phyloP scores from a whole-genome alignment of 345 rosid genomes.

The Carallia pectinifolia region DNA sequence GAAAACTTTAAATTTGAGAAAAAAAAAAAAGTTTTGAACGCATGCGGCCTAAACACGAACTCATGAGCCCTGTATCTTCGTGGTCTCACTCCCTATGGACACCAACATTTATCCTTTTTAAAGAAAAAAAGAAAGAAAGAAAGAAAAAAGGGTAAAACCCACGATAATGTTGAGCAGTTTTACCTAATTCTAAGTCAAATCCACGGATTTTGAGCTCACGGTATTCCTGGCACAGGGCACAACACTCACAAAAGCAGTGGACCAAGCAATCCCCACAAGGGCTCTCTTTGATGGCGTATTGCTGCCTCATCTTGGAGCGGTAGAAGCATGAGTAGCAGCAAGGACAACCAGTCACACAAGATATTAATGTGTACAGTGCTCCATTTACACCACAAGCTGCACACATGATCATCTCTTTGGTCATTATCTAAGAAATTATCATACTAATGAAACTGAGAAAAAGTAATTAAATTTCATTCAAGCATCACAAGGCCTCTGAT shows the following conservation, averaged over 20 bases:
- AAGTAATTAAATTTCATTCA: no score
- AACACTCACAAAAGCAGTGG: constrained; percentile 32
- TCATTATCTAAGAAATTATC: no score
- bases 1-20: no score
- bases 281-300: constrained; percentile 20
- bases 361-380: constrained; percentile 32
- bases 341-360: constrained; percentile 25
- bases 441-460: no score
- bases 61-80: no score
- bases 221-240: constrained; percentile 34
- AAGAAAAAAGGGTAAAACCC: neutral
- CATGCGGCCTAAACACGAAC: no score
- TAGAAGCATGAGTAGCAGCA: constrained; percentile 43
- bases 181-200: constrained; percentile 25
- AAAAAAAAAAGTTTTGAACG: no score
- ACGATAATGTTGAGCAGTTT: neutral
- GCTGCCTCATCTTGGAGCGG: constrained; percentile 42
- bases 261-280: constrained; percentile 33
- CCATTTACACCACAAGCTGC: constrained; percentile 44
- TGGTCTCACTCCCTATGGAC: no score
- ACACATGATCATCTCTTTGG: neutral
- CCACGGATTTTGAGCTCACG: constrained; percentile 34
- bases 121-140: no score
- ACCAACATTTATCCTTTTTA: no score
- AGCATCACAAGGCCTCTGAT: no score